Evolutionary conservation across 371 early-diverging fungal species (phyloP).

Genomic region (Apophysomyces trapeziformis): DNA sequence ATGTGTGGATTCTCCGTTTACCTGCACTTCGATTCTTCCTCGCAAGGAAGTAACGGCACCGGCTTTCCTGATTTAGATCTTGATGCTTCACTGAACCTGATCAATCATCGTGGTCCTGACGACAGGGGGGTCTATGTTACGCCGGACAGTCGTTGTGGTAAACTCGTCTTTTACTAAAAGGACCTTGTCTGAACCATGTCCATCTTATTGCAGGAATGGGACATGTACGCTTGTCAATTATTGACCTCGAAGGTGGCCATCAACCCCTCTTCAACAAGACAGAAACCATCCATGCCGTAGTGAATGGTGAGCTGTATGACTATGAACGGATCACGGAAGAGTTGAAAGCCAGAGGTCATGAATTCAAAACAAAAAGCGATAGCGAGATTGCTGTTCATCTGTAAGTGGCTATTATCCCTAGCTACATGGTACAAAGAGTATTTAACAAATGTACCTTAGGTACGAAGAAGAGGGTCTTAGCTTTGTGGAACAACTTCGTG

Average conservation of each 20-base stretch:
- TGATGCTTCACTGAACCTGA: not conserved
- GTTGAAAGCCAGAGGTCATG: no score
- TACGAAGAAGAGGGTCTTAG: no score
- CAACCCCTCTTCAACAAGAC: constrained; percentile 21
- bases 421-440: no score
- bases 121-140: not conserved
- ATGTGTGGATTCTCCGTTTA: constrained; percentile 37
- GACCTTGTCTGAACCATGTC: not conserved
- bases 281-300: constrained; percentile 18
- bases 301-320: no score
- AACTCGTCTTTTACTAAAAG: not conserved
- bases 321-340: no score
- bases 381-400: no score
- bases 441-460: no score
- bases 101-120: not conserved
- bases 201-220: constrained; percentile 16
- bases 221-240: constrained; percentile 28
- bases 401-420: no score
- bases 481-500: no score
- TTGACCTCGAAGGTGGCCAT: constrained; percentile 26
- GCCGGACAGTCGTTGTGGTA: constrained; percentile 2
- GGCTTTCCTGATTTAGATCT: not conserved
- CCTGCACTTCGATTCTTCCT: constrained; percentile 19
- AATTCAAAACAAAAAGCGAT: no score
- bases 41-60: not conserved